Base-by-base conservation (phyloP, 768 basidiomycete species). In the Pleurotus giganteus region DNA sequence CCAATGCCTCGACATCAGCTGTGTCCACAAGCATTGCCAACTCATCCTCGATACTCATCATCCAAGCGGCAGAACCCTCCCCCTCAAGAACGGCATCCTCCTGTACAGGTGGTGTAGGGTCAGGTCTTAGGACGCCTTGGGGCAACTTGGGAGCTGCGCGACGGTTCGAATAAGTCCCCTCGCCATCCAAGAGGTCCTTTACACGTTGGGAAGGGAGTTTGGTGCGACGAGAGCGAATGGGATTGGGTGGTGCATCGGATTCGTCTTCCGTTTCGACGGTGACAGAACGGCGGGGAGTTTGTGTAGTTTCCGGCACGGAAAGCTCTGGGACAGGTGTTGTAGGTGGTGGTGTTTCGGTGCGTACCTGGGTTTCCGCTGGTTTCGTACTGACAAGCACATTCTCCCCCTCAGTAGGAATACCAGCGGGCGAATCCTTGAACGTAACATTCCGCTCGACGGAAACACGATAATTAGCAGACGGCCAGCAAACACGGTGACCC, bases 401-500 rank as follows among this genome's bases (percentile, higher is more conserved):
- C 67, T 70, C 66, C 63, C 67, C 64, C 65, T 69, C 60, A 45
- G 66, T 58, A 53, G 53, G 47, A 57, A 28, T 47, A 39, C 47
- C 58, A 46, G 57, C 57, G 21, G 57, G 42, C 2, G 27, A 13
- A 37, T 17, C 46, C 29, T 63, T 54, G 34, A 67, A 61, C 17
- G 58, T 57, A 31, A 72, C 59, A 32, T 69, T 71, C 9, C 65
- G 61, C 60, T 74, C 66, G 6, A 71, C 66, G 1, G 61, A 62
- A 0, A 42, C 44, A 4, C 54, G 46, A 32, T 53, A 54, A 8
- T 63, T 56, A n/a, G n/a, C n/a, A 2, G 66, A 58, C n/a, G n/a
- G n/a, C 61, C 67, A 67, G 53, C 73, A 75, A 17, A 74, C 63
- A 0, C 60, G 59, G 27, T 69, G 65, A 0, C 64, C 69, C n/a